Conservation (phyloP, 495 filamentous ascomycete species). For the Aspergillus avenaceus region DNA sequence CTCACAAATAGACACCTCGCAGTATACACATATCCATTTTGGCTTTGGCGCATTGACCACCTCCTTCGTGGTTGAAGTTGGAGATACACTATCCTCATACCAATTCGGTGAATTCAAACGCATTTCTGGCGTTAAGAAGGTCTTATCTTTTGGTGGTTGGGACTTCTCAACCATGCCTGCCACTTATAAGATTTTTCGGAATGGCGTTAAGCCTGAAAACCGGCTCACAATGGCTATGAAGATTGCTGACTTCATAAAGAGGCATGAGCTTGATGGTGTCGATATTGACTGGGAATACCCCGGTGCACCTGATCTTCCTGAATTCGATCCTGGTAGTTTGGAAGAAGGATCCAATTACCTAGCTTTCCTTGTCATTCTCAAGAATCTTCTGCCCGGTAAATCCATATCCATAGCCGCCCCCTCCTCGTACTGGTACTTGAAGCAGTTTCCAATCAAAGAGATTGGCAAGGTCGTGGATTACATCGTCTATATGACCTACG, state of each 20-base stretch:
- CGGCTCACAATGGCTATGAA: conserved; percentile 28
- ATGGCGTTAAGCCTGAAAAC: conserved; percentile 28
- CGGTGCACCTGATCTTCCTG: conserved; percentile 31
- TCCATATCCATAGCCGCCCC: conserved; percentile 12
- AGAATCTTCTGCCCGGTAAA: conserved; percentile 6
- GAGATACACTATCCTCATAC: conserved; percentile 9
- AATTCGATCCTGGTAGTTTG: conserved; percentile 20
- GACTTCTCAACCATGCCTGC: conserved; percentile 30
- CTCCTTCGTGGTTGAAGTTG: conserved; percentile 21
- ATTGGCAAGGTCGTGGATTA: conserved; percentile 21
- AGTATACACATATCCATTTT: conserved; percentile 42
- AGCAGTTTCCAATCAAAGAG: conserved; percentile 18
- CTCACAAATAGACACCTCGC: conserved; percentile 11
- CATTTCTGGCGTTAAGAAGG: conserved; percentile 21
- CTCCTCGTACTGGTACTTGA: conserved; percentile 19
- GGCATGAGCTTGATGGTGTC: conserved; percentile 29
- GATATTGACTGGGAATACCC: conserved; percentile 40
- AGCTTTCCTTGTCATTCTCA: conserved; percentile 23
- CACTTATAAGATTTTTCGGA: conserved; percentile 36
- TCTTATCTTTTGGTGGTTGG: conserved; percentile 51
- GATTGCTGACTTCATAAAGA: conserved; percentile 25
- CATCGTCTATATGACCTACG: conserved; percentile 32
- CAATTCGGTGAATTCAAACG: conserved; percentile 17
- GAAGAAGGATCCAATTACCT: conserved; percentile 28
- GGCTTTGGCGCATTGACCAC: conserved; percentile 32